Base-by-base conservation (phyloP, 805 yeast genomes). In the Sugiyamaella qingdaonensis region DNA sequence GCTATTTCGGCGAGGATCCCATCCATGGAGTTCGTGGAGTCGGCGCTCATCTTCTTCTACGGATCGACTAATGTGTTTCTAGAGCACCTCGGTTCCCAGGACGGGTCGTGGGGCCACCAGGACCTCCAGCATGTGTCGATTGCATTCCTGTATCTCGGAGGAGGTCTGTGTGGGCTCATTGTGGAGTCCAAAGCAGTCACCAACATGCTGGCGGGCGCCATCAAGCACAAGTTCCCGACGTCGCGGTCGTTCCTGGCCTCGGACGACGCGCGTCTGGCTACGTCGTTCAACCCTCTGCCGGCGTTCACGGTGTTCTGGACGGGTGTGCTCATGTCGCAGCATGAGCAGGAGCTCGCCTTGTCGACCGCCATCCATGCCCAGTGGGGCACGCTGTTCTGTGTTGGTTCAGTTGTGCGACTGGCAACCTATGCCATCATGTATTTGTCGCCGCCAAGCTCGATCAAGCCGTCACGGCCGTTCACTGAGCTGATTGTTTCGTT, bases 251-350 rank as follows among this genome's bases (percentile, higher is more conserved):
- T 11, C 46, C 14, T 7, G n/a, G n/a, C 46, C 1, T n/a, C 46
- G 9, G 47, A 24, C 16, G 57, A 54, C 32, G 54, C 43, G 10
- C 56, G 57, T 29, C 48, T 55, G 36, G 60, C 80, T 58, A 73
- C 86, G 68, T 85, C 95, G 1, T 91, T 95, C 58, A 94, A 94
- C 67, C 97, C 97, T 33, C 89, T 94, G 79, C 97, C 98, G 2
- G 83, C 88, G 1, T 80, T 94, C 59, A 89, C 95, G 1, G 87
- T 94, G 33, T 94, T 88, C 72, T 94, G 97, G 96, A 94, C 98
- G 1, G 99, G 99, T 29, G 78, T 85, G 11, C 76, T 94, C 57
- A 94, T 94, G 99, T 90, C 97, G 1, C 88, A 86, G 68, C 99
- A 94, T 70, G 83, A 82, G 37, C 99, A 94, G 70, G 86, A 91